Base-by-base conservation (phyloP, 192 early-diverging fungal genomes). In the Coemansia sp. region DNA sequence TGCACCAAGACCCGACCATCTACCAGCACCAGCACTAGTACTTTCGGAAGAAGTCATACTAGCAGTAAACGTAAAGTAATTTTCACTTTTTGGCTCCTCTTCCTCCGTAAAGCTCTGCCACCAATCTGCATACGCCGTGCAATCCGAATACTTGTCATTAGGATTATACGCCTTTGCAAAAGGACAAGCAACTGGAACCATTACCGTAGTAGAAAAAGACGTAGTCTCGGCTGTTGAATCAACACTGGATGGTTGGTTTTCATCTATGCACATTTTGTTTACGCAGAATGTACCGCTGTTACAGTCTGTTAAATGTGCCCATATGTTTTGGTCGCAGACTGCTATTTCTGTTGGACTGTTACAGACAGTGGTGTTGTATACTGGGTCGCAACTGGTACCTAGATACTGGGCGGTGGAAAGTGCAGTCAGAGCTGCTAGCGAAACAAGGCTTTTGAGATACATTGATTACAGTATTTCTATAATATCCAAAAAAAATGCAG, bases 31-130 rank as follows among this genome's bases (percentile, higher is more conserved):
- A 28, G 0, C n/a, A 28, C 17, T 56, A 8, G 54, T 56, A 8
- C 18, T 56, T 28, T 28, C 22, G 1, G 54, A 8, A 18, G 18
- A 18, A 56, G 9, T 8, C 18, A 22, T 56, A 5, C 54, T 28
- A 8, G 32, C 54, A 56, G 54, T 56, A 56, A 56, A 56, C 2
- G 54, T 56, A 32, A 56, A 56, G 28, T 32, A 56, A 32, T 32
- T 3, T 22, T 28, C 18, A 28, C 54, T 56, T 22, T 32, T 56
- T 9, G 54, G 28, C 5, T 56, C 54, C 32, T 20, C 54, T 32
- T 56, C n/a, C 3, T 14, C 8, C 18, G 8, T 8, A 56, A 56
- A 56, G 18, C 18, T 22, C 17, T 18, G 18, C 54, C 54, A 56
- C 7, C 32, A 56, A 4, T 14, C 54, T 22, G 17, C 9, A 28